These are phyloP conservation scores for Sphagnum tenellum DNA, from an alignment of 225 moss, liverwort and hornwort genomes.

Conservation along the genomic window DNA sequence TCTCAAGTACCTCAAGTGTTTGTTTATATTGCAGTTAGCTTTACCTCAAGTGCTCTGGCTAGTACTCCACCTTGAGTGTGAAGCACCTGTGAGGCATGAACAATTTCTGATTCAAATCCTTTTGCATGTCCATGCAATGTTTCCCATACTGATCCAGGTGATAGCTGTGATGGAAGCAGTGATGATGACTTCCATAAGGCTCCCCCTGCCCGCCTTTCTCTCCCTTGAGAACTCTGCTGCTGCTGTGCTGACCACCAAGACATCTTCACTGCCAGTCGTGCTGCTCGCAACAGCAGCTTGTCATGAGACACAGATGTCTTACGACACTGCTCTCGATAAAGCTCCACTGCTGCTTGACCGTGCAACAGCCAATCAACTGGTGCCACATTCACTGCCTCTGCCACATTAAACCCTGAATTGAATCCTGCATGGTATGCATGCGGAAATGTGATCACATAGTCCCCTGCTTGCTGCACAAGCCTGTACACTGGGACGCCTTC, in stretches of 20 bases:
- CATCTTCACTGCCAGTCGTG: constrained; percentile 62
- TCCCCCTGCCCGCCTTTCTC: too few relatives aligned
- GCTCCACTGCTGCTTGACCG: constrained; percentile 90
- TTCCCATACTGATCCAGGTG: too few relatives aligned
- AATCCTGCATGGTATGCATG: constrained; percentile 93
- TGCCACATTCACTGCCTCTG: constrained; percentile 95
- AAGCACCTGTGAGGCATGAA: constrained; percentile 56
- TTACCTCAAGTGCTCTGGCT: constrained; percentile 82
- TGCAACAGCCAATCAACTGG: constrained; percentile 98
- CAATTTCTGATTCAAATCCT: constrained; percentile 7
- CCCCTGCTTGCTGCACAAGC: constrained; percentile 74
- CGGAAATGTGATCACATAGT: constrained; percentile 93
- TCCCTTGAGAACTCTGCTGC: not conserved
- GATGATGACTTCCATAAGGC: not conserved
- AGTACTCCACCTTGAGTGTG: constrained; percentile 77
- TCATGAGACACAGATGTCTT: constrained; percentile 97
- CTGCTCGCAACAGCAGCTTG: constrained; percentile 82
- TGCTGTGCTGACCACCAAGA: constrained; percentile 36
- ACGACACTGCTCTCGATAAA: constrained; percentile 64
- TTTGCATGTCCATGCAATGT: too few relatives aligned
- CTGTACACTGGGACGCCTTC: constrained; percentile 86
- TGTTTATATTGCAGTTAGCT: constrained; percentile 1
- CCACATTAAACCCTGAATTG: constrained; percentile 92
- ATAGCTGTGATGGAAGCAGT: too few relatives aligned
- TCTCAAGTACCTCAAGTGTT: too few relatives aligned